Percentiles rank a stretch among this genome's conserved stretches.
Conservation (phyloP, 2,329 filamentous ascomycete genomes). For the Escovopsis sp. region DNA sequence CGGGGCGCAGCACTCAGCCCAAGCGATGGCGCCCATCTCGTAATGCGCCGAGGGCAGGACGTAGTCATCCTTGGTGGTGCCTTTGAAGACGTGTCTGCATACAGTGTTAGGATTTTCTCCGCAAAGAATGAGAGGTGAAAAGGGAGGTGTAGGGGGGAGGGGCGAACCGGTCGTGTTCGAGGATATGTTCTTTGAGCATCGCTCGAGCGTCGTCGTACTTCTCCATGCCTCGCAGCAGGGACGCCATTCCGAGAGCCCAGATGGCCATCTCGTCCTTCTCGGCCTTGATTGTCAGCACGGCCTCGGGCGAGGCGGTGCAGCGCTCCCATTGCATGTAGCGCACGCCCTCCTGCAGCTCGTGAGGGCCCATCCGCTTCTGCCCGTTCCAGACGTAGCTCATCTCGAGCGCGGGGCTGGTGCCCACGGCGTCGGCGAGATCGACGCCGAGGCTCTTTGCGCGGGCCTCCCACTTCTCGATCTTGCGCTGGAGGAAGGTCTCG, state of each 20-base stretch:
- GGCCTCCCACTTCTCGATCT: conserved; percentile 77
- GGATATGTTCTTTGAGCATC: conserved; percentile 48
- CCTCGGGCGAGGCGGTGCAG: conserved; percentile 34
- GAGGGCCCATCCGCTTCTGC: conserved; percentile 58
- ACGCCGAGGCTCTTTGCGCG: conserved; percentile 52
- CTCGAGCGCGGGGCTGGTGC: conserved; percentile 68
- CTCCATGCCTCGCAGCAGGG: conserved; percentile 49
- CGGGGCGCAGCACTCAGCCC: conserved; percentile 48
- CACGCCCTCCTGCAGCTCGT: conserved; percentile 50
- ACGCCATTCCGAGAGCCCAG: conserved; percentile 49
- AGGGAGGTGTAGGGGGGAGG: not conserved
- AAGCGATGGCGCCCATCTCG: conserved; percentile 71
- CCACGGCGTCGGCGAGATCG: conserved; percentile 65
- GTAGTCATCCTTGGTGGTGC: conserved; percentile 52
- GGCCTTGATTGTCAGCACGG: conserved; percentile 30
- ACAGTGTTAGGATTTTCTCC: not conserved
- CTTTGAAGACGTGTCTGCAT: conserved; percentile 38
- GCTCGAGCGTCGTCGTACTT: conserved; percentile 49
- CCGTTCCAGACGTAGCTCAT: conserved; percentile 95
- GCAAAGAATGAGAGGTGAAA: too few relatives aligned
- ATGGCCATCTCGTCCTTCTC: conserved; percentile 49
- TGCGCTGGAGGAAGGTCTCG: conserved; percentile 71
- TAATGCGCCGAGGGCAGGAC: conserved; percentile 63
- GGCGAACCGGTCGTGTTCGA: conserved; percentile 43
- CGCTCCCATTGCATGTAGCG: conserved; percentile 49